Evolutionary conservation across 345 rosid genomes (phyloP).

Genomic region (Hypericum androsaemum): DNA sequence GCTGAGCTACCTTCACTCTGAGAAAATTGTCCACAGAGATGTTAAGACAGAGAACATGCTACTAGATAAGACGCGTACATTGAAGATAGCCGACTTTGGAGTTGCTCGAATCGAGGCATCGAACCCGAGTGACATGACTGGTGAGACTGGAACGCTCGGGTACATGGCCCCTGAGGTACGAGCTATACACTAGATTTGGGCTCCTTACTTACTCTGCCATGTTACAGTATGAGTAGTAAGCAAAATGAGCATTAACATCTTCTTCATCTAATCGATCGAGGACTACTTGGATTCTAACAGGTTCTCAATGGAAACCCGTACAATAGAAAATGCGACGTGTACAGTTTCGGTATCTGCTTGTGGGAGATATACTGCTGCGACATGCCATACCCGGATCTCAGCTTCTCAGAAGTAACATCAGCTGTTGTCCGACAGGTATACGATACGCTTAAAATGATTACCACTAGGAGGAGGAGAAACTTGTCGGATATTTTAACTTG

Average conservation of each 20-base stretch:
- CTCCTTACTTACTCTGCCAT: neutral
- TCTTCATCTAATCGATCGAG: neutral
- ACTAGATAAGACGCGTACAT: slow-evolving; percentile 27
- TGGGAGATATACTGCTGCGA: slow-evolving; percentile 41
- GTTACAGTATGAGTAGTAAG: no score
- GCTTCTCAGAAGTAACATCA: slow-evolving; percentile 29
- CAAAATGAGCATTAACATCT: no score
- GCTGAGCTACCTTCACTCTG: slow-evolving; percentile 30
- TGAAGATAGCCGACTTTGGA: slow-evolving; percentile 30
- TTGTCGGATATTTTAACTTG: no score
- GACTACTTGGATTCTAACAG: slow-evolving; percentile 11
- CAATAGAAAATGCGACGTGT: slow-evolving; percentile 32
- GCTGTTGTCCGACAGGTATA: slow-evolving; percentile 31
- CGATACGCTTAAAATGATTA: slow-evolving; percentile 2
- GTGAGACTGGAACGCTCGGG: slow-evolving; percentile 30
- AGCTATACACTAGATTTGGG: neutral
- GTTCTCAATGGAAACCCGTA: slow-evolving; percentile 29
- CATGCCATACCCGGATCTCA: slow-evolving; percentile 33
- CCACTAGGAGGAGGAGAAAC: no score
- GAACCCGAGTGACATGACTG: slow-evolving; percentile 33
- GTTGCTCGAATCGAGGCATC: slow-evolving; percentile 37
- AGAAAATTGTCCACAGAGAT: slow-evolving; percentile 34
- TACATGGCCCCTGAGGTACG: slow-evolving; percentile 37
- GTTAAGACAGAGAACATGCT: slow-evolving; percentile 36
- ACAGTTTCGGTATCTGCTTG: slow-evolving; percentile 33